Evolutionary conservation across 805 yeast genomes (phyloP), one percentile per base, ranked within the genome.

Genomic region (Candida ortonii): DNA sequence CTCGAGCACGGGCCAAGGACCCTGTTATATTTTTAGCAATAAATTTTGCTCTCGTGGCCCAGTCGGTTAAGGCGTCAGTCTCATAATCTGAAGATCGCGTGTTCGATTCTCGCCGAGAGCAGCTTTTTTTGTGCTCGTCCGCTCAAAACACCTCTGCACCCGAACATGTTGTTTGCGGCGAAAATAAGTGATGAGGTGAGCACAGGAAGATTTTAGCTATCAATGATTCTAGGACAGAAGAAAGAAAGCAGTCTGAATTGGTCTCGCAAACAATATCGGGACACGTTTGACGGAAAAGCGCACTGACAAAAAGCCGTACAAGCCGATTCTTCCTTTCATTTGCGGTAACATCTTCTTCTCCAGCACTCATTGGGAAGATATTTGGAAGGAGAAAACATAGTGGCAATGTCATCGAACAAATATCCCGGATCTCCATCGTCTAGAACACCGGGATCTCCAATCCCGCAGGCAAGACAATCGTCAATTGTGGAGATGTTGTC

Each of bases 401-500:
- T 20, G 9, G 22, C 16, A 18, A 46, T 42, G 49, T 40, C 55
- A 25, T 45, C 53, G 12, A 43, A 47, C 20, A 66, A 64, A 39
- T 62, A 53, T 39, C 64, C 61, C 12, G 57, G 57, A 11, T 55
- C 66, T 3, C 65, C 66, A 5, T 40, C 60, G 4, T 52, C 62
- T 47, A 57, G 73, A 50, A 57, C 61, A 1, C 62, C 64, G 16
- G 52, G 50, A 5, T 51, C 62, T 10, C 62, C 61, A 1, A 38
- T 45, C 8, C 53, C 61, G 9, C 50, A 48, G n/a, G 53, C 66
- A 11, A 64, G 79, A 44, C 78, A 80, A 44, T 73, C 85, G 0
- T 80, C 88, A 6, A 81, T 83, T 30, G 90, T 80, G 25, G 90
- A 83, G 54, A 62, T 83, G 64, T 62, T 83, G 22, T 76, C 84